Evolutionary conservation across 1,284 basidiomycete species (phyloP).

Genomic region (Ganoderma lucidum): DNA sequence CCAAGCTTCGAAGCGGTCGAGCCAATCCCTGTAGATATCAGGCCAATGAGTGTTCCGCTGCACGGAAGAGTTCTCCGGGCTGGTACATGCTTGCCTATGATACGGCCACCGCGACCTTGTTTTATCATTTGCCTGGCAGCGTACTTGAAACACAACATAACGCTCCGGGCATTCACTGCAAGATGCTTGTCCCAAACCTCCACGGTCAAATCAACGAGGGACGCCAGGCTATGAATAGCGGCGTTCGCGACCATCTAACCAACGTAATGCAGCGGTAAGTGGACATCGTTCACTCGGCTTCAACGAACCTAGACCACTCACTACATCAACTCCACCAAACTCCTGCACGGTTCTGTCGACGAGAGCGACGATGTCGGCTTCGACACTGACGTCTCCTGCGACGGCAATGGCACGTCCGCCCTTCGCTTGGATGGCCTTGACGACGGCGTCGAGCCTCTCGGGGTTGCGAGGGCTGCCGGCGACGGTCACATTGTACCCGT

Average conservation of each 20-base stretch:
- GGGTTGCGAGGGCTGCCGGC: slow-evolving; percentile 44
- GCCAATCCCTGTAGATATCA: not conserved
- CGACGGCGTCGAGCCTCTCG: slow-evolving; percentile 39
- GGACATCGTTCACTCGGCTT: not conserved
- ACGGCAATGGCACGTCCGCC: slow-evolving; percentile 36
- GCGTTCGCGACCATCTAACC: slow-evolving; percentile 42
- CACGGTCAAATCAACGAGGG: slow-evolving; percentile 30
- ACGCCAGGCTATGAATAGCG: slow-evolving; percentile 31
- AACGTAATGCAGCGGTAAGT: not conserved
- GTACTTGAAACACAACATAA: slow-evolving; percentile 40
- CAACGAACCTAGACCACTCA: slow-evolving; percentile 14
- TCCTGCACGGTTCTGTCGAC: slow-evolving; percentile 39
- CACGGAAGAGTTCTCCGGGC: too few relatives aligned
- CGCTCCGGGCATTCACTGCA: slow-evolving; percentile 38
- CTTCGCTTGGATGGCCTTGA: slow-evolving; percentile 40
- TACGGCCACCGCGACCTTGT: slow-evolving; percentile 40
- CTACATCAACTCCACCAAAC: slow-evolving; percentile 39
- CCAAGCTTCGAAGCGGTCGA: not conserved
- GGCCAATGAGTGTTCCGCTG: not conserved
- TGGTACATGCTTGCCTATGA: slow-evolving; percentile 32
- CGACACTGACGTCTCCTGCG: slow-evolving; percentile 45
- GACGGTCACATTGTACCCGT: slow-evolving; percentile 51
- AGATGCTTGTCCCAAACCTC: slow-evolving; percentile 35
- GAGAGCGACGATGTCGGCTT: slow-evolving; percentile 47
- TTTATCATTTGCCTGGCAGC: slow-evolving; percentile 40